These are phyloP conservation scores for Diaporthe sp. DNA, from an alignment of 2,329 filamentous ascomycete genomes.

Conservation along the genomic window DNA sequence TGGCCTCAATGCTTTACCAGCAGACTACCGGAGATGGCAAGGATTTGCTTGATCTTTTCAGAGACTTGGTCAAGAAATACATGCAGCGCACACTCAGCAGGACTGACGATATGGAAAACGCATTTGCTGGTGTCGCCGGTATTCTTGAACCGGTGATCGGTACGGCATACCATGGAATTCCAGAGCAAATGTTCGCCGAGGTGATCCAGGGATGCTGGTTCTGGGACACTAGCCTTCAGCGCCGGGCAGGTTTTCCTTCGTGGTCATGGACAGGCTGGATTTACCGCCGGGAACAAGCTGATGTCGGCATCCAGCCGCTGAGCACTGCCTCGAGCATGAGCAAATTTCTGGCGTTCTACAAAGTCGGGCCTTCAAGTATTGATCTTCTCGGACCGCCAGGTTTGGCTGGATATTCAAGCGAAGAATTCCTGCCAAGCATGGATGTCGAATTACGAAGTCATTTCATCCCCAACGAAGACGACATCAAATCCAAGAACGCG, in stretches of 20 bases:
- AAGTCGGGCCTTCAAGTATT: neutral
- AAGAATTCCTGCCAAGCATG: neutral
- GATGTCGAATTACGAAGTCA: neutral
- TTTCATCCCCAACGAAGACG: neutral
- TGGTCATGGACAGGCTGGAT: constrained; percentile 37
- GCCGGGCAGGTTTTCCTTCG: constrained; percentile 15
- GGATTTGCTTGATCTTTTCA: constrained; percentile 8
- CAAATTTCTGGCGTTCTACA: neutral
- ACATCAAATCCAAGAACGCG: neutral
- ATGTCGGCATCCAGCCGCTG: constrained; percentile 3
- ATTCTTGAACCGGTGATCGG: constrained; percentile 17
- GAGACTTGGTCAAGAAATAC: constrained; percentile 20
- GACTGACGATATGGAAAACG: constrained; percentile 32
- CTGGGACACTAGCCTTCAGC: constrained; percentile 24
- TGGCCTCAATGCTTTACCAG: neutral
- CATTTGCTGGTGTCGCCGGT: constrained; percentile 25
- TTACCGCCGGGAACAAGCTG: constrained; percentile 29
- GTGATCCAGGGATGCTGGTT: constrained; percentile 33
- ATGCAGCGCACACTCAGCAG: constrained; percentile 29
- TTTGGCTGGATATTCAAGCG: neutral
- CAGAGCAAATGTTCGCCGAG: constrained; percentile 11
- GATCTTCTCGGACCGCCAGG: neutral
- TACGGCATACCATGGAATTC: constrained; percentile 12
- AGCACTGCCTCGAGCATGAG: neutral
- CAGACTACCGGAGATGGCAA: neutral